These are phyloP conservation scores for Neurospora sp. DNA, from an alignment of 495 filamentous ascomycete genomes.

Conservation along the genomic window DNA sequence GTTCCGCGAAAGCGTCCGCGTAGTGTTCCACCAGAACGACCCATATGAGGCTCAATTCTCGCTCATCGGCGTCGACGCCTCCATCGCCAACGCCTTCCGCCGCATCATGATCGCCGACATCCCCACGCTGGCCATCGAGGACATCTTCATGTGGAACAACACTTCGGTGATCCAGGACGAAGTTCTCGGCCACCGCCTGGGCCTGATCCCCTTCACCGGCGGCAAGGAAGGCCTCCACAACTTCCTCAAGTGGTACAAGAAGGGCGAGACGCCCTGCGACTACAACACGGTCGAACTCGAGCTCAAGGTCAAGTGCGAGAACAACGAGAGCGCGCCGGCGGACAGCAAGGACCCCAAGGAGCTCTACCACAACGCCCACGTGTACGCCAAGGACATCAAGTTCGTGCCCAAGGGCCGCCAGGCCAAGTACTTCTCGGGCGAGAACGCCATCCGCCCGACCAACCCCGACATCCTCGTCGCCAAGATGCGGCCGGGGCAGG, in stretches of 20 bases:
- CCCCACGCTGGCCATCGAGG: slow-evolving; percentile 86
- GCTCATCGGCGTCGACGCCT: slow-evolving; percentile 80
- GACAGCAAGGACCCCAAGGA: slow-evolving; percentile 71
- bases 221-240: slow-evolving; percentile 61
- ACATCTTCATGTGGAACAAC: slow-evolving; percentile 85
- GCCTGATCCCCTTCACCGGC: slow-evolving; percentile 81
- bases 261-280: slow-evolving; percentile 46
- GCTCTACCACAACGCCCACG: slow-evolving; percentile 71
- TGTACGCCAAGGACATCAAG: slow-evolving; percentile 75
- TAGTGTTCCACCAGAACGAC: slow-evolving; percentile 77
- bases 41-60: slow-evolving; percentile 74
- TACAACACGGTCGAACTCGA: slow-evolving; percentile 69
- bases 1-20: slow-evolving; percentile 55
- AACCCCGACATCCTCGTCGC: slow-evolving; percentile 92
- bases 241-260: slow-evolving; percentile 62
- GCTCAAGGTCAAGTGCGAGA: slow-evolving; percentile 65
- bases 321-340: slow-evolving; percentile 56
- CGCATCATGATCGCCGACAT: slow-evolving; percentile 95
- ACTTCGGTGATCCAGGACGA: slow-evolving; percentile 97
- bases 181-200: slow-evolving; percentile 79
- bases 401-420: slow-evolving; percentile 72
- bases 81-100: slow-evolving; percentile 95
- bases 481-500: slow-evolving; percentile 87
- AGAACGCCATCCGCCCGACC: slow-evolving; percentile 57
- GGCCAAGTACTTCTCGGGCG: slow-evolving; percentile 51